Evolutionary conservation across 2,329 filamentous ascomycete genomes (phyloP), one percentile per base, ranked within the genome.

Genomic region (Aspergillus eucalypticola): DNA sequence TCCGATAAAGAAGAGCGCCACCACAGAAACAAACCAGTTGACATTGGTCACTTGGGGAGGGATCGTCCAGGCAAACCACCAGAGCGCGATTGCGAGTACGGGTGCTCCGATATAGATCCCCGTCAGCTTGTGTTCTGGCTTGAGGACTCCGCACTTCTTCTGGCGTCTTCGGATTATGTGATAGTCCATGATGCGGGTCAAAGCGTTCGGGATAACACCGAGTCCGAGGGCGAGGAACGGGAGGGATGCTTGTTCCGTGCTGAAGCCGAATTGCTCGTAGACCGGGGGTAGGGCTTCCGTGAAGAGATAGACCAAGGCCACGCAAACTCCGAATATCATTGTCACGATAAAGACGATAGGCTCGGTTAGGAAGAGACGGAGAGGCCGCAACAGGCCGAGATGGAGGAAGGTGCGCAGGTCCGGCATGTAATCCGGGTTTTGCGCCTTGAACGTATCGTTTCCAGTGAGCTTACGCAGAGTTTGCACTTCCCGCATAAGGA

Each of bases 21-120:
- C 48, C 8, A 75, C 74, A 2, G 78, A 76, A 3, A 77, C 73
- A 13, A 77, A 66, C 73, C 78, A 80, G 56, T 74, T 73, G 1
- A 76, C 49, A 29, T 66, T 38, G 5, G 60, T 52, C 3, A 74
- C 65, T 1, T 62, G 56, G 2, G 79, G 80, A 0, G 81, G 80
- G 6, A 82, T 74, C 2, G 80, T 81, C 72, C 76, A 79, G 8
- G 78, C 76, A 59, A 83, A 82, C 68, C 71, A 75, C 75, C 78
- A 81, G 1, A 83, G 75, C 2, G 76, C 79, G 8, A 72, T 64
- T 2, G 79, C 78, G 5, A 82, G 73, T 6, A 76, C 66, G 2
- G 80, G 79, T 0, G 78, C 76, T 0, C 78, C 81, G 32, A 82
- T 69, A 32, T 72, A 73, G 62, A 83, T 81, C 13, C 80, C 81